These are phyloP conservation scores for Hypoxylon crocopeplum DNA, from an alignment of 495 filamentous ascomycete species.

Conservation along the genomic window DNA sequence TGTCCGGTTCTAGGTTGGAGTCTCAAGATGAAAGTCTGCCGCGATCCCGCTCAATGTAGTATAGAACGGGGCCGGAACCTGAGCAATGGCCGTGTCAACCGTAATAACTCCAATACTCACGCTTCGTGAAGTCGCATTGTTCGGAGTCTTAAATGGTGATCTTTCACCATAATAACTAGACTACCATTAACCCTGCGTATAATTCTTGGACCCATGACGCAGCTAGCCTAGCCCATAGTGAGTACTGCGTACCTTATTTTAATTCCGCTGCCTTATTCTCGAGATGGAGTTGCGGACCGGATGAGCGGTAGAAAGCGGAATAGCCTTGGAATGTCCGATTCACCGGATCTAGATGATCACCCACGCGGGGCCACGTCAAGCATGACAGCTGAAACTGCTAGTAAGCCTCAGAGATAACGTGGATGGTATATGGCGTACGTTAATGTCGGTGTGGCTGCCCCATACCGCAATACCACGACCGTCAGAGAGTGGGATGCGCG, in stretches of 20 bases:
- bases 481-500: constrained; percentile 3
- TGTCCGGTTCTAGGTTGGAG: constrained; percentile 5
- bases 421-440: constrained; percentile 22
- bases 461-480: constrained; percentile 10
- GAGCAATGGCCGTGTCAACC: not conserved
- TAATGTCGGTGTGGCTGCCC: constrained; percentile 34
- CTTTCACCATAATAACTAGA: too few species aligned
- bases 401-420: constrained; percentile 25
- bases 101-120: not conserved
- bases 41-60: not conserved
- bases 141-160: too few species aligned
- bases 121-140: not conserved
- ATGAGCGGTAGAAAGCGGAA: constrained; percentile 11
- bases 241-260: not conserved
- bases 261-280: constrained; percentile 1
- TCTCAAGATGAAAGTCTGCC: not conserved
- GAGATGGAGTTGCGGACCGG: constrained; percentile 19
- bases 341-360: constrained; percentile 13
- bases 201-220: too few species aligned
- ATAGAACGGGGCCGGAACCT: not conserved
- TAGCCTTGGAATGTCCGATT: constrained; percentile 9
- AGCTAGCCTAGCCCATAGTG: too few species aligned
- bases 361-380: constrained; percentile 32
- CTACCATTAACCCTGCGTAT: not conserved
- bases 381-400: constrained; percentile 33